phyloP scores from a whole-genome alignment of 2,329 filamentous ascomycete species.

The Zelopaecilomyces penicillatus region DNA sequence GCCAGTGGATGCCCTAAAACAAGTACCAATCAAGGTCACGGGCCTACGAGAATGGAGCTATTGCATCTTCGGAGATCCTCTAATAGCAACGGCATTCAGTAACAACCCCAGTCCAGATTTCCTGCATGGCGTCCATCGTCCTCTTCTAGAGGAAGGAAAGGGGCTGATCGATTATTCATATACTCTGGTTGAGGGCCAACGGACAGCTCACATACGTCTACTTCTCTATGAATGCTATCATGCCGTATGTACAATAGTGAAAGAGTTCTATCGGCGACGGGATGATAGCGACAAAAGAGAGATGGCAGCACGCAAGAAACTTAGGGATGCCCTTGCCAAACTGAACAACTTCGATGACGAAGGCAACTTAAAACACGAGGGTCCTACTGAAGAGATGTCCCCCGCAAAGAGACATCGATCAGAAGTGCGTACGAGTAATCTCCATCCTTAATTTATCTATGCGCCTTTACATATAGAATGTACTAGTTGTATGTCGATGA shows the following conservation, averaged over 20 bases:
- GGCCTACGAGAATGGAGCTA: constrained; percentile 52
- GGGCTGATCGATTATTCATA: constrained; percentile 23
- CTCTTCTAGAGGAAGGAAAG: background rate
- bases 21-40: constrained; percentile 27
- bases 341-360: constrained; percentile 34
- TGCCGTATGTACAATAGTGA: constrained; percentile 42
- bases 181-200: constrained; percentile 29
- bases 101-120: constrained; percentile 30
- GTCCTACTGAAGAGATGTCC: constrained; percentile 32
- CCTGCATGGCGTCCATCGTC: background rate
- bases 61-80: constrained; percentile 51
- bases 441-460: no score
- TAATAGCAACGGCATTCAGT: constrained; percentile 43
- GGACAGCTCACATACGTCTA: constrained; percentile 37
- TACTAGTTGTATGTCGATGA: no score
- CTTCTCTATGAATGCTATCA: constrained; percentile 53
- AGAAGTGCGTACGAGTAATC: background rate
- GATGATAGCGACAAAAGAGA: constrained; percentile 41
- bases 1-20: no score
- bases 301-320: constrained; percentile 42
- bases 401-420: constrained; percentile 36
- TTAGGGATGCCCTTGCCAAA: constrained; percentile 38
- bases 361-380: constrained; percentile 19
- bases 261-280: constrained; percentile 46
- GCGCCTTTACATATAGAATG: no score